Base-by-base conservation (phyloP, 2,329 filamentous ascomycete species). In the Emericellopsis cladophorae region DNA sequence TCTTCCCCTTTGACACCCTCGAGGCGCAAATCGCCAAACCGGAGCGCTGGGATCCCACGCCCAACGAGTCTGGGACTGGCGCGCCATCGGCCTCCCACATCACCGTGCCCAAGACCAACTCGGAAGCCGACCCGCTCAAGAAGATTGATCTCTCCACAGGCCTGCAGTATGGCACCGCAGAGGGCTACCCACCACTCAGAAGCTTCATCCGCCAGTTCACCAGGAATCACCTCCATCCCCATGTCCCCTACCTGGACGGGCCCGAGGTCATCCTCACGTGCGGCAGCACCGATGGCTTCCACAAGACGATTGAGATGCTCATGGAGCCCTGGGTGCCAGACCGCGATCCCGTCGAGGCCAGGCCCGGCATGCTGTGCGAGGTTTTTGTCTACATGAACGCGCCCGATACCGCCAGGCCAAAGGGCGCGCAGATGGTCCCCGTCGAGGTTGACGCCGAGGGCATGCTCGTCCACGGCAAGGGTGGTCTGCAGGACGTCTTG, bases 1-100 rank as follows among this genome's bases (percentile, higher is more conserved):
- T 86, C 63, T 95, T 95, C 54, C 89, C 89, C 8, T 95, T 84
- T 60, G 88, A 95, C 52, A 92, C 87, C 1, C 76, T 95, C 46
- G 86, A 94, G 61, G 85, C 88, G 33, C 79, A 82, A 48, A 76
- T 82, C 45, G 85, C 86, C 26, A 74, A 76, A 46, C 80, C 86
- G 7, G 68, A 82, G 47, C 76, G 88, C 58, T 92, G 84, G 70
- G 70, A 74, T 29, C 82, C 82, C 1, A 79, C 80, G 10, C 74
- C 78, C 31, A 84, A 82, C 55, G 64, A 69, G 37, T 75, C 76
- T 9, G 46, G 44, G 37, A 75, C 76, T 9, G 46, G 44, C 24
- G 54, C 55, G 24, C 49, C 50, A 22, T 64, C 66, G 23, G 58
- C 61, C 14, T 52, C 56, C 6, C 79, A 80, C 50, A 65, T 95